Evolutionary conservation across 805 yeast species (phyloP), one percentile per base, ranked within the genome.

Genomic region (Wickerhamomyces chaumierensis): DNA sequence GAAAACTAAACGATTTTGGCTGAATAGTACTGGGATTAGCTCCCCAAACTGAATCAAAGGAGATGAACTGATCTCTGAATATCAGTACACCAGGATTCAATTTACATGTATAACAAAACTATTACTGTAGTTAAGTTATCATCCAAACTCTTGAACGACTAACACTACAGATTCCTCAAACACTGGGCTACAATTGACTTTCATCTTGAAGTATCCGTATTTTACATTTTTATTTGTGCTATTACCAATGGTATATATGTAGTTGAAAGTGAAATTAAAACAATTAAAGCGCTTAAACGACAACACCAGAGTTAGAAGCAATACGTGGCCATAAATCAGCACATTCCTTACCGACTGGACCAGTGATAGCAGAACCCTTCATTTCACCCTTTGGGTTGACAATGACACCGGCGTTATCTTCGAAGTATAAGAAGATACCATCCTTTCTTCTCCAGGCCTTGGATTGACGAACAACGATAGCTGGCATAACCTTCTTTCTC

Each of bases 281-380:
- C 36, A 39, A 42, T 42, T 37, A 40, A 37, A 31, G 41, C 40
- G 49, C 61, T 78, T 88, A 92, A 69, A 88, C 99, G 71, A 92
- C 99, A 69, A 92, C 98, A 86, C 98, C 98, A 62, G 98, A 92
- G 90, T 86, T 86, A 59, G 96, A 87, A 66, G 99, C 97, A 77
- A 92, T 92, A 79, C 98, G 86, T 71, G 99, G 99, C 99, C 99
- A 92, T 71, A 92, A 83, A 69, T 92, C 99, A 69, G 99, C 98
- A 80, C 98, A 94, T 79, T 92, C 99, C 78, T 92, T 92, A 71
- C 96, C 97, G 66, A 92, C 99, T 65, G 99, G 99, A 72, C 99
- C 99, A 65, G 99, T 94, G 70, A 92, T 92, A 65, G 98, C 99
- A 58, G 98, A 94, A 75, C 99, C 99, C 81, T 92, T 92, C 98